These are phyloP conservation scores for Patellaria atrata DNA, from an alignment of 495 filamentous ascomycete species.

Conservation along the genomic window DNA sequence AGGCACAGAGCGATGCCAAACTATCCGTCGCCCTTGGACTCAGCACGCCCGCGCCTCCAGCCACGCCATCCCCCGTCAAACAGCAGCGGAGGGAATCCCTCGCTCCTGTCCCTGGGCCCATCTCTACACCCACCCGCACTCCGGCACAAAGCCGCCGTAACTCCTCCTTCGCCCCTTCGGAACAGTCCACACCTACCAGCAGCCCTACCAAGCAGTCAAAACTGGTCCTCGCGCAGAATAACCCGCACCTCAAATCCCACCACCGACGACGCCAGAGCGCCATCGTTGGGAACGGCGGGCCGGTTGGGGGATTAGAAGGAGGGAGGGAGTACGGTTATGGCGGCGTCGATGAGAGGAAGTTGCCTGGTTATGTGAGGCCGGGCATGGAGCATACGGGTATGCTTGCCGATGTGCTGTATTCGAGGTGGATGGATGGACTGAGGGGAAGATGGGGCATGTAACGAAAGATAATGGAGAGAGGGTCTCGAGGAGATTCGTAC, in stretches of 20 bases:
- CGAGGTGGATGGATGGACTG: slow-evolving; percentile 76
- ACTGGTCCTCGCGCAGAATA: slow-evolving; percentile 64
- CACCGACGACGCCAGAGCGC: slow-evolving; percentile 56
- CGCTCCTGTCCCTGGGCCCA: slow-evolving; percentile 1
- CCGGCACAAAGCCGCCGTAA: not conserved
- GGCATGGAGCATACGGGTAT: slow-evolving; percentile 89
- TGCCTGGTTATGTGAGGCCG: slow-evolving; percentile 32
- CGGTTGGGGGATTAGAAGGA: slow-evolving; percentile 6
- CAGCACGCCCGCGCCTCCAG: slow-evolving; percentile 12
- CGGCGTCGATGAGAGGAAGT: slow-evolving; percentile 32
- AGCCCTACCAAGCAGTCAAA: slow-evolving; percentile 37
- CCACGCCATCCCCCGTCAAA: slow-evolving; percentile 11
- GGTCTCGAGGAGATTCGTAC: too few relatives aligned
- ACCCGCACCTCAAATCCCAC: slow-evolving; percentile 63
- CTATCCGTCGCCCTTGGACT: slow-evolving; percentile 24
- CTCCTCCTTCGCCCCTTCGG: slow-evolving; percentile 6
- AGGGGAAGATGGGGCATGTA: slow-evolving; percentile 61
- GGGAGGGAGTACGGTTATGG: slow-evolving; percentile 19
- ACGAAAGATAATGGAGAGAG: too few relatives aligned
- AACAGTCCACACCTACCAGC: too few relatives aligned
- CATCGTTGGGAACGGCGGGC: slow-evolving; percentile 26
- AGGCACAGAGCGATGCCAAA: slow-evolving; percentile 32
- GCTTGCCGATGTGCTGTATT: slow-evolving; percentile 78
- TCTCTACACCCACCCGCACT: slow-evolving; percentile 3
- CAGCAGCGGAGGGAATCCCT: slow-evolving; percentile 4